A percentile compares a stretch with the other conserved stretches of the same genome.
Evolutionary conservation across 441 rosid genomes (phyloP).

Genomic region (Pelargonium exstipulatum): DNA sequence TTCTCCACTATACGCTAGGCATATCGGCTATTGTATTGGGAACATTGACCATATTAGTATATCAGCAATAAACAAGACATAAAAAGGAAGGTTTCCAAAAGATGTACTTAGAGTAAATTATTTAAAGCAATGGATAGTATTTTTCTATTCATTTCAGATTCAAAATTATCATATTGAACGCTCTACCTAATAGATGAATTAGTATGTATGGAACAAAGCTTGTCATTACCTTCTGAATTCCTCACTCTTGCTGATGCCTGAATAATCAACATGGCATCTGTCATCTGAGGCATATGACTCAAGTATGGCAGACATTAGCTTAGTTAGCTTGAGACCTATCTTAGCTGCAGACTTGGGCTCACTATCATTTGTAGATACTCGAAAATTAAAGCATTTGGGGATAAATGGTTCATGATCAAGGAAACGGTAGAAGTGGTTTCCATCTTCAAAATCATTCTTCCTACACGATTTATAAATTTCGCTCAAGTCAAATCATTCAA

Average conservation of each 20-base stretch:
- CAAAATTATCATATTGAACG: background rate
- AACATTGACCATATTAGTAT: background rate
- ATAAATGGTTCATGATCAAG: constrained; percentile 79
- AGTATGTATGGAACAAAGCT: background rate
- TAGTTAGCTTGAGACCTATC: constrained; percentile 46
- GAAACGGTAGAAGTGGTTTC: constrained; percentile 68
- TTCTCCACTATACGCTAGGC: too few species aligned
- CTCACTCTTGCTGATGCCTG: constrained; percentile 54
- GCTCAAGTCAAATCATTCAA: background rate
- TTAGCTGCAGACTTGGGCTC: constrained; percentile 52
- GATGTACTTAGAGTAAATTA: background rate
- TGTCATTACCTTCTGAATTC: constrained; percentile 71
- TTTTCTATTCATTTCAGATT: background rate
- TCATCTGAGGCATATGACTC: constrained; percentile 75
- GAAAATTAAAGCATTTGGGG: constrained; percentile 61
- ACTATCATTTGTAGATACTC: constrained; percentile 51
- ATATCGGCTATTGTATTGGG: background rate
- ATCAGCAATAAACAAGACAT: background rate
- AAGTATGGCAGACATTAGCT: constrained; percentile 76
- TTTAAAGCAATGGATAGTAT: background rate
- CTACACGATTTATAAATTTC: constrained; percentile 24
- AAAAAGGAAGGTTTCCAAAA: background rate
- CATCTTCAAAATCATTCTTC: constrained; percentile 75
- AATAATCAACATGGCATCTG: constrained; percentile 50
- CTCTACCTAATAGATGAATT: background rate